Evolutionary conservation across 306 rosid species (phyloP).

Genomic region (Gleditsia sinensis): DNA sequence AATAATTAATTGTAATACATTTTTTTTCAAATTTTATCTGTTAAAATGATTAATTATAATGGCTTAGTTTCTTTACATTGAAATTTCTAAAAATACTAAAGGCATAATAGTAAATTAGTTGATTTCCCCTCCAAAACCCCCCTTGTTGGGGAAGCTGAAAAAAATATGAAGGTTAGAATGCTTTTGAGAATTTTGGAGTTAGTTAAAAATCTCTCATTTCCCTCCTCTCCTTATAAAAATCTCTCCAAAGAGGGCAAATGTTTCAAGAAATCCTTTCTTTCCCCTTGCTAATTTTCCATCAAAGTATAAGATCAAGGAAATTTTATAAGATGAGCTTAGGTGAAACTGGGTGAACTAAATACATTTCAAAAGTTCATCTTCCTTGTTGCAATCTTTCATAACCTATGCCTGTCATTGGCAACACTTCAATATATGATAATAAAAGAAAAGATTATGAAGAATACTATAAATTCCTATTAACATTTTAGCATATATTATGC

Average conservation of each 20-base stretch:
- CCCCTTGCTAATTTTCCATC: background rate
- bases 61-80: background rate
- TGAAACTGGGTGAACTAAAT: background rate
- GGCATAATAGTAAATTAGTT: background rate
- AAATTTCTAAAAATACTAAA: background rate
- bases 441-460: background rate
- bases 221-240: background rate
- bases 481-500: background rate
- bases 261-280: background rate
- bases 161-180: background rate
- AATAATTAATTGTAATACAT: background rate
- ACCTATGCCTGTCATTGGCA: background rate
- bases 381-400: background rate
- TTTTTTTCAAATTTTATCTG: background rate
- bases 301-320: background rate
- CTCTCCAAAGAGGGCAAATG: background rate
- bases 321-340: background rate
- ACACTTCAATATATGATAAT: slow-evolving; percentile 11
- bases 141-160: background rate
- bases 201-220: background rate
- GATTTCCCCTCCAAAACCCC: background rate
- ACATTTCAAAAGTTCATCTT: background rate
- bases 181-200: background rate
- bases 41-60: background rate
- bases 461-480: background rate